A percentile compares a stretch with the other conserved stretches of the same genome.
Evolutionary conservation across 1,284 basidiomycete species (phyloP).

Genomic region (Boletus chippewaensis): DNA sequence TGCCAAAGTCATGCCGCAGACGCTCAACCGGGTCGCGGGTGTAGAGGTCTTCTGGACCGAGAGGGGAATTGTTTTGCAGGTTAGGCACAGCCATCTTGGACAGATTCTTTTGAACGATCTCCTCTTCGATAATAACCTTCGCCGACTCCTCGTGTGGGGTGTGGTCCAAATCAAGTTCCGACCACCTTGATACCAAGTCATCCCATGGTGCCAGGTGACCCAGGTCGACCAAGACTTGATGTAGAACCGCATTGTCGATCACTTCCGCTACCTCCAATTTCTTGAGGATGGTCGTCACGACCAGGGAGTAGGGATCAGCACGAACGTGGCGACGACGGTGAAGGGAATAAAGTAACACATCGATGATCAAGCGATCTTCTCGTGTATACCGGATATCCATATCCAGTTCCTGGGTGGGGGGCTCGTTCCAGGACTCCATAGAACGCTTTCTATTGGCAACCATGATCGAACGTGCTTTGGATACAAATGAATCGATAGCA

Average conservation of each 20-base stretch:
- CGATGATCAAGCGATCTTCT: conserved; percentile 59
- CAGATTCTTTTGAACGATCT: conserved; percentile 31
- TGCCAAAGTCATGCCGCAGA: conserved; percentile 81
- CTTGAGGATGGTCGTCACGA: conserved; percentile 59
- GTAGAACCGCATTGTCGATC: conserved; percentile 38
- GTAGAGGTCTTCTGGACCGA: conserved; percentile 56
- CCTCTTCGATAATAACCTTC: conserved; percentile 30
- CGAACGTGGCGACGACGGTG: conserved; percentile 58
- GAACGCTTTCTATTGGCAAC: conserved; percentile 19
- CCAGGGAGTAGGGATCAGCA: conserved; percentile 50
- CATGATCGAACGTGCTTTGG: conserved; percentile 49
- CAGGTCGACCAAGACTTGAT: conserved; percentile 53
- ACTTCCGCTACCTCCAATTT: conserved; percentile 35
- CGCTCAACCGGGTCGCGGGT: conserved; percentile 52
- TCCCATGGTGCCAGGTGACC: conserved; percentile 75
- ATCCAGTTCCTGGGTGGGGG: conserved; percentile 27
- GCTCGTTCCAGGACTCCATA: conserved; percentile 33
- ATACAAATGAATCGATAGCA: conserved; percentile 49
- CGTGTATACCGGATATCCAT: conserved; percentile 44
- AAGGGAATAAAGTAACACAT: conserved; percentile 60
- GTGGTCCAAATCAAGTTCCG: conserved; percentile 32
- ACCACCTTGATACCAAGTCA: conserved; percentile 42
- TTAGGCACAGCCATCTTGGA: conserved; percentile 7
- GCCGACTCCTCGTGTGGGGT: conserved; percentile 32
- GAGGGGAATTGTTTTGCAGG: conserved; percentile 19